Evolutionary conservation across 306 rosid genomes (phyloP), one percentile per base, ranked within the genome.

Genomic region (Lagenaria siceraria): DNA sequence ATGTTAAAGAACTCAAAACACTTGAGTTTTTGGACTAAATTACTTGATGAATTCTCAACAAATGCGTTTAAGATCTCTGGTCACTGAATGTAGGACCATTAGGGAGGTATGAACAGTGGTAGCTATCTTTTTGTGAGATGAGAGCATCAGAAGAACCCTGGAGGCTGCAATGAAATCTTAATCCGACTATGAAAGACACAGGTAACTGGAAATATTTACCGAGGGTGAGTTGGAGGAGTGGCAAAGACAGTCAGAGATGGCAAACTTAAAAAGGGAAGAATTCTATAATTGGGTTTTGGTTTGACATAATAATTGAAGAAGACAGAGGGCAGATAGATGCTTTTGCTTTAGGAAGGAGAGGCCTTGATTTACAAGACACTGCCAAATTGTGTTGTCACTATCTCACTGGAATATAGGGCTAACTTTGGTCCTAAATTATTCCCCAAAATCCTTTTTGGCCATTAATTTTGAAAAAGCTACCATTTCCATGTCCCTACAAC

Each of bases 361-460:
- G 56, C 24, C 78, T 70, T 60, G 36, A 62, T 87, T 76, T 63
- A 80, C 35, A 78, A 75, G 71, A 18, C 33, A 62, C 18, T 33
- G 31, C 65, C 53, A 4, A 52, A 81, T 78, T 74, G 91, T 84
- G 82, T 74, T 81, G 94, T 90, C 89, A 77, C 81, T 76, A 59
- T 90, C 91, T 82, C 53, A 61, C 2, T 58, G 61, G 77, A 85
- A 82, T 82, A 78, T 83, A 86, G 84, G 74, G 77, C 81, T 62
- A 82, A 51, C 82, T 78, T 80, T 81, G 84, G 85, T 69, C 73
- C 60, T 46, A 51, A 74, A 74, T 29, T 74, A 31, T 74, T 54
- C 59, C 10, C 62, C 48, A 22, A 40, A 42, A 40, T 42, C 74
- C 53, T 52, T 68, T 42, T 68, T 42, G 74, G 77, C 62, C 62